A percentile compares a stretch with the other conserved stretches of the same genome.
phyloP scores from a whole-genome alignment of 2,329 filamentous ascomycete genomes.

The Cytospora leucostoma region DNA sequence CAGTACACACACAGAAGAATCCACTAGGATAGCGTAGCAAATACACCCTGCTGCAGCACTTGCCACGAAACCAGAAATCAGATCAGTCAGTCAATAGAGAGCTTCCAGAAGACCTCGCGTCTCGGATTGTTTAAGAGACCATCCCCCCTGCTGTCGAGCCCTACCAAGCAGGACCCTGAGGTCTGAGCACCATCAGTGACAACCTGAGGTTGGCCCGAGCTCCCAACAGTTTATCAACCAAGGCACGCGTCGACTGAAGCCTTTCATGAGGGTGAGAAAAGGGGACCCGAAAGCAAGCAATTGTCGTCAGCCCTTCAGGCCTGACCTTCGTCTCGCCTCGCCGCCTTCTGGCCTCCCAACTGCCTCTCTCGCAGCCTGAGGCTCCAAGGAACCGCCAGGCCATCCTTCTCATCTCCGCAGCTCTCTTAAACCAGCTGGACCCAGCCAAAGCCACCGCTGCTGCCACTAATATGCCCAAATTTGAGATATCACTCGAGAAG shows the following conservation, averaged over 20 bases:
- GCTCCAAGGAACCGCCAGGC: slow-evolving; percentile 1
- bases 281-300: slow-evolving; percentile 10
- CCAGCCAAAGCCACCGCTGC: slow-evolving; percentile 22
- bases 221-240: slow-evolving; percentile 22
- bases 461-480: slow-evolving; percentile 23
- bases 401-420: slow-evolving; percentile 8
- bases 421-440: slow-evolving; percentile 10
- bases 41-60: slow-evolving; percentile 27
- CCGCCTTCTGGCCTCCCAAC: slow-evolving; percentile 10
- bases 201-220: slow-evolving; percentile 11
- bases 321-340: slow-evolving; percentile 8
- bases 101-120: slow-evolving; percentile 27
- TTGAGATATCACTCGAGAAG: slow-evolving; percentile 20
- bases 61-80: slow-evolving; percentile 24
- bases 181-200: slow-evolving; percentile 21
- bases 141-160: slow-evolving; percentile 20
- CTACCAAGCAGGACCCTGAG: slow-evolving; percentile 1
- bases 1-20: slow-evolving; percentile 17
- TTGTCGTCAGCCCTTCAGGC: slow-evolving; percentile 6
- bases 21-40: slow-evolving; percentile 26
- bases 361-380: slow-evolving; percentile 14
- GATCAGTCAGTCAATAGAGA: slow-evolving; percentile 24
- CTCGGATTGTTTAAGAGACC: slow-evolving; percentile 27
- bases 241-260: slow-evolving; percentile 17
- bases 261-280: slow-evolving; percentile 18